Base-by-base conservation (phyloP, 192 early-diverging fungal species). In the Coemansia sp. region DNA sequence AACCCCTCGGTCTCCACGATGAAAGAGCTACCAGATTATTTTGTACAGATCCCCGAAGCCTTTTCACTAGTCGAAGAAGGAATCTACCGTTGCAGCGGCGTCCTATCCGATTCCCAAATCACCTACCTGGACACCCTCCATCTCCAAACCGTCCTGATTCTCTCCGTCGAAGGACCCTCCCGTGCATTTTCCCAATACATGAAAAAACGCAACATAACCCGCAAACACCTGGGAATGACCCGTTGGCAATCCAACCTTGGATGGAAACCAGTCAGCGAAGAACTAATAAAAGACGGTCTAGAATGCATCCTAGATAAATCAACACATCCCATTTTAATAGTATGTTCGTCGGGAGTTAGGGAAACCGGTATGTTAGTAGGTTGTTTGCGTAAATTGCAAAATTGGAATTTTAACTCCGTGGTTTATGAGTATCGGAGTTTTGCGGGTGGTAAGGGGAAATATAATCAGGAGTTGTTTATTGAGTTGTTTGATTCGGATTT, bases 381-480 rank as follows among this genome's bases (percentile, higher is more conserved):
- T 8, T 99, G 97, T 66, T 73, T 99, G 60, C 85, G 97, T 32
- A 95, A 94, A 68, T 79, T 98, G 64, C 94, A 97, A 75, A 86
- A 91, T 37, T 99, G 95, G 96, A 97, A 97, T 73, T 96, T 98
- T 68, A 98, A 95, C 70, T 94, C 95, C 1, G 98, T 96, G 67
- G 88, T 96, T 45, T 90, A 90, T n/a, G 97, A 98, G 90, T 99
- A 97, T 70, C 93, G 93, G n/a, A 89, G 88, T 62, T 98, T 91
- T 85, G 95, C 95, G 5, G 93, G 94, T 6, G 94, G 85, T 20
- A 97, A 95, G 70, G 86, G 87, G 7, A 87, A 95, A 35, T 94
- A 92, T 71, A 86, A 90, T 8, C 96, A 93, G 65, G 94, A 98
- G 71, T 95, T 97, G 72, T 98, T 98, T 64, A 95, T 97, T 53